Evolutionary conservation across 2,329 filamentous ascomycete species (phyloP).

Genomic region (Tolypocladium amazonense): DNA sequence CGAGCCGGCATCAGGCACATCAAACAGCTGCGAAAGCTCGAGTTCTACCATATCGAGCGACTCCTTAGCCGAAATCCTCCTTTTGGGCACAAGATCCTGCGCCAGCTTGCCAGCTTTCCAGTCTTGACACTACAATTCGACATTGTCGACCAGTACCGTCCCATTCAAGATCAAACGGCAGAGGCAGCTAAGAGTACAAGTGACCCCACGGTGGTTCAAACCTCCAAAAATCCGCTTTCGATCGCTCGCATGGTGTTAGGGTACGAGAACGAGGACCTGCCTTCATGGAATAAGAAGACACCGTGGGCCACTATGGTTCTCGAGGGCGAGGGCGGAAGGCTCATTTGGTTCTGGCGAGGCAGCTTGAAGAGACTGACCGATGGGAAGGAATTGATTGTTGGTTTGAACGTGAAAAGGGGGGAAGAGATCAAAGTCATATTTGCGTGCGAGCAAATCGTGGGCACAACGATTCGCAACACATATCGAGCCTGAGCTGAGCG

Average conservation of each 20-base stretch:
- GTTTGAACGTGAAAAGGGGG: conserved; percentile 38
- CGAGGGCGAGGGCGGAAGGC: conserved; percentile 38
- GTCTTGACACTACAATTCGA: conserved; percentile 31
- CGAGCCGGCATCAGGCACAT: conserved; percentile 62
- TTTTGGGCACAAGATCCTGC: conserved; percentile 62
- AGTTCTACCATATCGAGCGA: conserved; percentile 65
- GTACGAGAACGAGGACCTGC: conserved; percentile 55
- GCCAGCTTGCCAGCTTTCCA: conserved; percentile 61
- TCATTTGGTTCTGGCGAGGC: conserved; percentile 57
- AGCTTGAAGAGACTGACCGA: conserved; percentile 56
- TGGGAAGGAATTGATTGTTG: conserved; percentile 45
- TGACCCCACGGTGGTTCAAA: conserved; percentile 8
- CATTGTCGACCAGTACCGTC: conserved; percentile 12
- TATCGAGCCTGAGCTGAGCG: conserved; percentile 1
- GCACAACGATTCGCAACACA: conserved; percentile 31
- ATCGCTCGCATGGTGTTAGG: conserved; percentile 56
- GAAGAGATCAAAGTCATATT: conserved; percentile 56
- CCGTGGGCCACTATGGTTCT: conserved; percentile 66
- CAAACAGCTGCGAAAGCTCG: conserved; percentile 54
- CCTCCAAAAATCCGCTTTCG: conserved; percentile 7
- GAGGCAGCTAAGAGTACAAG: conserved; percentile 12
- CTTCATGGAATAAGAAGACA: conserved; percentile 50
- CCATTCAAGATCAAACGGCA: not conserved
- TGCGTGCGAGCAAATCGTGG: conserved; percentile 78
- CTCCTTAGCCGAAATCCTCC: conserved; percentile 71